phyloP scores from a whole-genome alignment of 768 basidiomycete species.

The Macrolepiota fuliginosa region DNA sequence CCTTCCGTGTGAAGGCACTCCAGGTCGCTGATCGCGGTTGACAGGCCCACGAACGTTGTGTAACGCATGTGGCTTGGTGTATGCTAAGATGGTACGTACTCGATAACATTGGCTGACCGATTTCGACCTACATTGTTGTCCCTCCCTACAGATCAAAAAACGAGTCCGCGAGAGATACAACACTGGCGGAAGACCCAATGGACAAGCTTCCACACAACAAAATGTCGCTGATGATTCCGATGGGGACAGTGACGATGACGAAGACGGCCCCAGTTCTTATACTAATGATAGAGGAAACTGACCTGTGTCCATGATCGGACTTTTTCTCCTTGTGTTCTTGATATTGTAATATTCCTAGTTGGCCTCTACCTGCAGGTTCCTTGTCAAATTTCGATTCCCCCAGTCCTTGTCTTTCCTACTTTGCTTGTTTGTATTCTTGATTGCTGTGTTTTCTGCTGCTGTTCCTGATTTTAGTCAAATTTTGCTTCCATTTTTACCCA shows the following conservation, averaged over 20 bases:
- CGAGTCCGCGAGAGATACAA: slow-evolving; percentile 27
- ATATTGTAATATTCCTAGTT: neutral
- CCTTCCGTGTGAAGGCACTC: neutral
- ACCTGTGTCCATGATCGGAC: neutral
- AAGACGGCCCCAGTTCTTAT: slow-evolving; percentile 5
- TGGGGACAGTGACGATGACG: slow-evolving; percentile 14
- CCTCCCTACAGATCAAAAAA: slow-evolving; percentile 29
- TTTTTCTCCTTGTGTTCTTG: neutral
- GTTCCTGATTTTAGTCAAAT: neutral
- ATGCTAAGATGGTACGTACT: slow-evolving; percentile 74
- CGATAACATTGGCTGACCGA: neutral
- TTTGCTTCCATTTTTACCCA: neutral
- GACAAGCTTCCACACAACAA: slow-evolving; percentile 10
- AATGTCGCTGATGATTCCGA: slow-evolving; percentile 10
- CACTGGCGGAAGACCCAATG: slow-evolving; percentile 11
- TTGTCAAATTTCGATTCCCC: neutral
- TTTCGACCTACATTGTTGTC: slow-evolving; percentile 2
- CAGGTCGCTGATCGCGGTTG: slow-evolving; percentile 16
- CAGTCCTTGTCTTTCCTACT: neutral
- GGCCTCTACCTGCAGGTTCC: neutral
- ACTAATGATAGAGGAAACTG: slow-evolving; percentile 9
- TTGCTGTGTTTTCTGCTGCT: neutral
- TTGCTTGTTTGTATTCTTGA: neutral
- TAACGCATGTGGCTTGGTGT: slow-evolving; percentile 85
- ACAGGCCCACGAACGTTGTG: slow-evolving; percentile 79